A percentile compares a stretch with the other conserved stretches of the same genome.
phyloP scores from a whole-genome alignment of 2,329 filamentous ascomycete species.

The Trichophyton benhamiae region DNA sequence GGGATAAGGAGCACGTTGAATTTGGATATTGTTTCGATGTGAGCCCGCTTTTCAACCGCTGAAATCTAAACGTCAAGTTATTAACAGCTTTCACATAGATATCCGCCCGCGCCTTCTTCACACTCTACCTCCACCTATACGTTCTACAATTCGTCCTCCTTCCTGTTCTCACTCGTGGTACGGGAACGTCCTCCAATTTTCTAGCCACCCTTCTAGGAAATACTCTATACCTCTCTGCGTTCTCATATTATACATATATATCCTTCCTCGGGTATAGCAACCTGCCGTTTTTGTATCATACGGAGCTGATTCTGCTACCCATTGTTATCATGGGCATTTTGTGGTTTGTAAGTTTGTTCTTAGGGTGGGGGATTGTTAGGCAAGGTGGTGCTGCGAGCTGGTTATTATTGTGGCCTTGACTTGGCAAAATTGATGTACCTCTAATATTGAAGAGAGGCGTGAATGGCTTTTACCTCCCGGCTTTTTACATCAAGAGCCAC shows the following conservation, averaged over 20 bases:
- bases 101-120: slow-evolving; percentile 55
- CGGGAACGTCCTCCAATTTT: slow-evolving; percentile 35
- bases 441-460: not conserved
- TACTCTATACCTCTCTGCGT: slow-evolving; percentile 52
- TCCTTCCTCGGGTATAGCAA: slow-evolving; percentile 59
- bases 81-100: slow-evolving; percentile 30
- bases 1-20: slow-evolving; percentile 48
- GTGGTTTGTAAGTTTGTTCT: slow-evolving; percentile 43
- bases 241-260: slow-evolving; percentile 56
- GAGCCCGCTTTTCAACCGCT: not conserved
- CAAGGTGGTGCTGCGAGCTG: slow-evolving; percentile 32
- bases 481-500: not conserved
- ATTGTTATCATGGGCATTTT: slow-evolving; percentile 48
- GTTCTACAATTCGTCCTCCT: slow-evolving; percentile 56
- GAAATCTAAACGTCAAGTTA: not conserved
- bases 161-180: slow-evolving; percentile 40
- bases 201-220: slow-evolving; percentile 49
- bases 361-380: slow-evolving; percentile 35
- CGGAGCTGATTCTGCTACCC: slow-evolving; percentile 51
- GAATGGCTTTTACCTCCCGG: not conserved
- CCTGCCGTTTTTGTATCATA: slow-evolving; percentile 54
- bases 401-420: slow-evolving; percentile 32
- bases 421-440: not conserved
- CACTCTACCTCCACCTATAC: slow-evolving; percentile 54
- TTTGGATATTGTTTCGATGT: slow-evolving; percentile 63